Percentiles rank a stretch among this genome's conserved stretches.
Evolutionary conservation across 441 rosid genomes (phyloP).

Genomic region (Pelargonium citronellum): DNA sequence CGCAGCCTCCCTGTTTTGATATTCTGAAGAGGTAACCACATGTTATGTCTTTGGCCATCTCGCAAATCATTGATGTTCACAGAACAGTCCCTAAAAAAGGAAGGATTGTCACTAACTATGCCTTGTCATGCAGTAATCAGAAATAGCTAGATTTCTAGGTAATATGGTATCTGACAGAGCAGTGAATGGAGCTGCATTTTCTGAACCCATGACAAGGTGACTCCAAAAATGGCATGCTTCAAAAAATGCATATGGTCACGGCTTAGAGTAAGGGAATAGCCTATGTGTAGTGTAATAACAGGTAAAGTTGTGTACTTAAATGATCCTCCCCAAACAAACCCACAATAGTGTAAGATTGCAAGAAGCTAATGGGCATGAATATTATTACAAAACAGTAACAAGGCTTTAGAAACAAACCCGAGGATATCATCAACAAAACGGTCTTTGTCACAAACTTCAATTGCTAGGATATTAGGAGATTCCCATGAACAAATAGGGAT

Average conservation of each 20-base stretch:
- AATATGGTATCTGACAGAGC: no score
- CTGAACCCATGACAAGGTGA: no score
- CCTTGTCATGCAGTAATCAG: no score
- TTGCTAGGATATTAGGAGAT: slow-evolving; percentile 42
- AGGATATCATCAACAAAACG: slow-evolving; percentile 68
- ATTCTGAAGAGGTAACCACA: slow-evolving; percentile 80
- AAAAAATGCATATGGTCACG: no score
- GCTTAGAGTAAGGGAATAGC: no score
- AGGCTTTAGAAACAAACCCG: slow-evolving; percentile 37
- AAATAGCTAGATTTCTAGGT: no score
- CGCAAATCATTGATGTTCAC: slow-evolving; percentile 54
- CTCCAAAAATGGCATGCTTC: no score
- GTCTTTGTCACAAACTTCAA: slow-evolving; percentile 85
- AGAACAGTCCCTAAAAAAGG: slow-evolving; percentile 52
- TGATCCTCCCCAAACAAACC: no score
- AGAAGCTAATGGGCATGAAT: background rate
- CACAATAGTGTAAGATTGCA: no score
- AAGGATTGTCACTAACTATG: slow-evolving; percentile 9
- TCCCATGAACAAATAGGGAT: slow-evolving; percentile 81
- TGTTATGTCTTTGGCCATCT: slow-evolving; percentile 67
- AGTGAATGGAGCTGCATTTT: no score
- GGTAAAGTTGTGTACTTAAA: no score
- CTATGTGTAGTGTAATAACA: no score
- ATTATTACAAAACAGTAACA: background rate
- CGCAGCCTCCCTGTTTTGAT: slow-evolving; percentile 77